Conservation (phyloP, 345 rosid species). For the Camelina laxa region DNA sequence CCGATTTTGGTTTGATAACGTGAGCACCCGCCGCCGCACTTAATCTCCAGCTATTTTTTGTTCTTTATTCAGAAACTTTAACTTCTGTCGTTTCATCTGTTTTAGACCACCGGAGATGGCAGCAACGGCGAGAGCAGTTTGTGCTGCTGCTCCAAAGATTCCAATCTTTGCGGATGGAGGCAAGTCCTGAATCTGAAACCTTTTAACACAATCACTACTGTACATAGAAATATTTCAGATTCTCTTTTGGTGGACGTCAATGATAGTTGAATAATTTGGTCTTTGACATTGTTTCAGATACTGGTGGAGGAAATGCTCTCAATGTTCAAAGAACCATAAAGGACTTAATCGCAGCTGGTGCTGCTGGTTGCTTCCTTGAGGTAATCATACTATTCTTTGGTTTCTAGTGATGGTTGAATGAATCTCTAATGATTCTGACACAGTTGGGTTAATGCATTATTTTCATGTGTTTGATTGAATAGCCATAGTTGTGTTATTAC, state of each 20-base stretch:
- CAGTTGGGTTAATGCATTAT: not conserved
- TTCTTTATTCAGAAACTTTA: not conserved
- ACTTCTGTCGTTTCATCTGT: slow-evolving; percentile 8
- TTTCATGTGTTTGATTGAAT: not conserved
- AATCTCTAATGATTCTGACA: not conserved
- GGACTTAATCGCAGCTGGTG: slow-evolving; percentile 64
- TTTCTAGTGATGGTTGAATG: not conserved
- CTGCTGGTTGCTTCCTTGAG: slow-evolving; percentile 71
- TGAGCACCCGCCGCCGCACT: not conserved
- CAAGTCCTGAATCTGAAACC: not conserved
- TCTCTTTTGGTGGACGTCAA: not conserved
- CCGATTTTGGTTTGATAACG: slow-evolving; percentile 62
- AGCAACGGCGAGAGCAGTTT: slow-evolving; percentile 51
- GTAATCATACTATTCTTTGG: slow-evolving; percentile 33
- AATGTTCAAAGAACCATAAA: slow-evolving; percentile 60
- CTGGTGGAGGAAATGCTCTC: slow-evolving; percentile 60
- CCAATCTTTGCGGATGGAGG: slow-evolving; percentile 56
- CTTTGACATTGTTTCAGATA: slow-evolving; percentile 5
- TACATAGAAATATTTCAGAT: not conserved
- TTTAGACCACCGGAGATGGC: slow-evolving; percentile 62
- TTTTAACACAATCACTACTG: not conserved
- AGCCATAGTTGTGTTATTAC: not conserved
- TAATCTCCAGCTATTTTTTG: not conserved
- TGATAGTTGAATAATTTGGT: not conserved
- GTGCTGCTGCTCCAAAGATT: slow-evolving; percentile 53